Percentiles rank a stretch among this genome's conserved stretches.
Conservation (phyloP, 768 basidiomycete species). For the Mycena maculata region DNA sequence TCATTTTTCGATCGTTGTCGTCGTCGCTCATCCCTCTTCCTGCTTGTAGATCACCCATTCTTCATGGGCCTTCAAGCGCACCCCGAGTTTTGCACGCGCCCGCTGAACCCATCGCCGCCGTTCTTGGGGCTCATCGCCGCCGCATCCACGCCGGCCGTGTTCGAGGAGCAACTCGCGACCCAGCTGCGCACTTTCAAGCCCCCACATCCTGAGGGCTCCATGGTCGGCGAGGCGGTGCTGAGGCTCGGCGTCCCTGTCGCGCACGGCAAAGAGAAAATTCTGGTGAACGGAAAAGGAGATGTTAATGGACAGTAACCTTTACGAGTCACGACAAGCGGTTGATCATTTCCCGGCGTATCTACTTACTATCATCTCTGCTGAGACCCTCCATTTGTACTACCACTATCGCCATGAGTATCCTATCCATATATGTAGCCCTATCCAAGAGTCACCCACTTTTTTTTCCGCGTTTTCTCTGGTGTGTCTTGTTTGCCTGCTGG, state of each 20-base stretch:
- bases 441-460: constrained; percentile 13
- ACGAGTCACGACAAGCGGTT: background rate
- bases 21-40: constrained; percentile 1
- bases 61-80: constrained; percentile 96
- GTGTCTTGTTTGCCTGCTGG: constrained; percentile 22
- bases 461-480: background rate
- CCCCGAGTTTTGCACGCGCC: constrained; percentile 98
- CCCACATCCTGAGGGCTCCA: constrained; percentile 79
- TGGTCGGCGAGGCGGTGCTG: constrained; percentile 76
- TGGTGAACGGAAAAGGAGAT: constrained; percentile 17
- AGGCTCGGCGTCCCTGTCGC: constrained; percentile 27
- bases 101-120: constrained; percentile 95
- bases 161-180: constrained; percentile 78
- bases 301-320: constrained; percentile 10
- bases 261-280: constrained; percentile 22
- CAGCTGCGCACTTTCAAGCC: constrained; percentile 74
- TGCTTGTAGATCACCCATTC: constrained; percentile 85
- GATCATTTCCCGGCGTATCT: background rate
- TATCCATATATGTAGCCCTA: constrained; percentile 24
- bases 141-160: constrained; percentile 59
- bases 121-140: constrained; percentile 97
- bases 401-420: constrained; percentile 11
- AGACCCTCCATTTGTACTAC: constrained; percentile 25
- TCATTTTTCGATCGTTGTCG: background rate
- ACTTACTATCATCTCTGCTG: constrained; percentile 3